Evolutionary conservation across 495 filamentous ascomycete species (phyloP).

Genomic region (Paragyromitra xinjiangensis): DNA sequence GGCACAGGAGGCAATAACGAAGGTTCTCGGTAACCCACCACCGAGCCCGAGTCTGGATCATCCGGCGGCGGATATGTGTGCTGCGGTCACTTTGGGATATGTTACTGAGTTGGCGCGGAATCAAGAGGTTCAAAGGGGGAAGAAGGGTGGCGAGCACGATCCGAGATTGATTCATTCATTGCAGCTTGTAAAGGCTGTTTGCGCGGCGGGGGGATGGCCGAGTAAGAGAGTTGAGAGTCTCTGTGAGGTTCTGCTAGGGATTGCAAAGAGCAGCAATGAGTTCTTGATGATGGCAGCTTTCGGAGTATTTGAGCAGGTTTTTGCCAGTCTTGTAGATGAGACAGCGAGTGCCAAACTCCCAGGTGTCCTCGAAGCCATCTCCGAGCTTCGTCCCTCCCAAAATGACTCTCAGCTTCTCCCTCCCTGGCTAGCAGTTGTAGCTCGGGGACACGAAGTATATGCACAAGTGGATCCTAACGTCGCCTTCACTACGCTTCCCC

Average conservation of each 20-base stretch:
- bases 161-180: constrained; percentile 88
- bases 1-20: constrained; percentile 86
- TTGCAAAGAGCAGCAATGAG: constrained; percentile 87
- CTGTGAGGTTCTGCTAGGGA: constrained; percentile 85
- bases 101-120: constrained; percentile 73
- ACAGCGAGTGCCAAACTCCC: constrained; percentile 87
- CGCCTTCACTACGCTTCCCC: constrained; percentile 86
- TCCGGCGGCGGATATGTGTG: constrained; percentile 94
- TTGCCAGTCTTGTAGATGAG: constrained; percentile 82
- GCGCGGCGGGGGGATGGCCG: constrained; percentile 94
- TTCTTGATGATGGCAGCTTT: constrained; percentile 95
- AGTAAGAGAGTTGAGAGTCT: constrained; percentile 91
- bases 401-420: constrained; percentile 92
- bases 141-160: constrained; percentile 75
- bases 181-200: constrained; percentile 88
- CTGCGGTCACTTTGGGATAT: constrained; percentile 81
- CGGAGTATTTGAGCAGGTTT: constrained; percentile 95
- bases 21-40: constrained; percentile 81
- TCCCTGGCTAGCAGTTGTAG: constrained; percentile 94
- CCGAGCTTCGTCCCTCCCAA: constrained; percentile 84
- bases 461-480: constrained; percentile 84
- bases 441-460: constrained; percentile 91
- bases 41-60: constrained; percentile 92
- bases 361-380: constrained; percentile 83
- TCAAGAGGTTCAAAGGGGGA: constrained; percentile 72